Base-by-base conservation (phyloP, 139 green algal genomes). In the Volvox africanus region DNA sequence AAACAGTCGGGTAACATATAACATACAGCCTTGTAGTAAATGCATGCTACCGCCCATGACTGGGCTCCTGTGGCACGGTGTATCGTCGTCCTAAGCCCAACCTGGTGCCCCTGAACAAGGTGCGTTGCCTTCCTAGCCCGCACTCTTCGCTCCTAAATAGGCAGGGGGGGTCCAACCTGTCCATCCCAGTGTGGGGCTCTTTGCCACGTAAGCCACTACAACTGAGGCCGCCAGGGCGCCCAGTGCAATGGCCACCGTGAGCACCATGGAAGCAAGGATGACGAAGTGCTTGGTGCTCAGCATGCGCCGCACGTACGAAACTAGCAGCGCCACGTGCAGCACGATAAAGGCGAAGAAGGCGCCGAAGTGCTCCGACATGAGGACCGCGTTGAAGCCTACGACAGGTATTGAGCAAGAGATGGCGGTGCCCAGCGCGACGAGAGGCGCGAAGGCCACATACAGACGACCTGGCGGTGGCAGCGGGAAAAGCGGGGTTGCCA, bases 351-450 rank as follows among this genome's bases (percentile, higher is more conserved):
- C 95, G 11, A 98, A 92, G 96, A 99, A 99, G 20, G 96, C 95
- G 67, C 93, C 97, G 95, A 99, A 99, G 96, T 99, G 98, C 94
- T 99, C 98, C 0, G 93, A 97, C 95, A 97, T 99, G 37, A 98
- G 94, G 20, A 99, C 96, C 0, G 98, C 98, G 86, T 99, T 99
- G 96, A 99, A 99, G 88, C 98, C 98, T 30, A 99, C 96, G 20
- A 99, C 98, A 1, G 98, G 98, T 82, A 99, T 97, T 89, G 28
- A 78, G 61, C 44, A 85, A 17, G 75, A 92, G 1, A 96, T 91
- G 32, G 98, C 93, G 16, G 97, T 98, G 67, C 97, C 97, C 55
- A 98, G 67, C 24, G 97, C 92, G 20, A 99, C 93, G 26, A 98
- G 93, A 0, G 97, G 97, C 16, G 97, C 96, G 87, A 97, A 98